Evolutionary conservation across 768 basidiomycete genomes (phyloP).

Genomic region (Filobasidium floriforme): DNA sequence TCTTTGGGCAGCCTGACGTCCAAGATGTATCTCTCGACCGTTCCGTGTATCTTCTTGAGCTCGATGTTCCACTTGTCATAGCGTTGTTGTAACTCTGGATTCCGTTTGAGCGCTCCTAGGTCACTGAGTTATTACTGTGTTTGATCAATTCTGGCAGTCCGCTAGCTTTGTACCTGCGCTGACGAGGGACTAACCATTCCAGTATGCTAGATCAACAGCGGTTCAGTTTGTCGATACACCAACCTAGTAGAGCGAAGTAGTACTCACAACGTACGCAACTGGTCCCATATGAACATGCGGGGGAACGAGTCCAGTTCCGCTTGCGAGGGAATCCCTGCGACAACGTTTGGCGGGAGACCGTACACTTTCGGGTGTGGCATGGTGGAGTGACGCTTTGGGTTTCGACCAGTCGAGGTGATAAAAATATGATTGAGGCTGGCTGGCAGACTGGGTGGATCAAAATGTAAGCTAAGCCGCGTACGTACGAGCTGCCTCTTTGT

Average conservation of each 20-base stretch:
- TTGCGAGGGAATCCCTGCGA: constrained; percentile 39
- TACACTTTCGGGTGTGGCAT: too few relatives aligned
- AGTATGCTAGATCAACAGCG: neutral
- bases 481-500: too few relatives aligned
- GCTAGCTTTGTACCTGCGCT: neutral
- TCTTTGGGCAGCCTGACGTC: neutral
- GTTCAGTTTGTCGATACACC: too few relatives aligned
- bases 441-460: too few relatives aligned
- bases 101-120: constrained; percentile 17
- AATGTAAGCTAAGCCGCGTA: too few relatives aligned
- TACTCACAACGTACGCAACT: constrained; percentile 33
- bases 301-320: constrained; percentile 40
- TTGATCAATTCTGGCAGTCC: too few relatives aligned
- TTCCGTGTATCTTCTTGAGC: constrained; percentile 33
- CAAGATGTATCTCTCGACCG: constrained; percentile 21
- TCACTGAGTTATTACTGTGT: neutral
- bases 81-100: constrained; percentile 18
- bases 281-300: constrained; percentile 41
- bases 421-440: too few relatives aligned
- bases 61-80: constrained; percentile 37
- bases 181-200: neutral
- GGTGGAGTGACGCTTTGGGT: too few relatives aligned
- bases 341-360: constrained; percentile 18
- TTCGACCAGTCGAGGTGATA: too few relatives aligned
- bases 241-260: too few relatives aligned